phyloP scores from a whole-genome alignment of 768 basidiomycete genomes.

The Phylloporus rhodoxanthus region DNA sequence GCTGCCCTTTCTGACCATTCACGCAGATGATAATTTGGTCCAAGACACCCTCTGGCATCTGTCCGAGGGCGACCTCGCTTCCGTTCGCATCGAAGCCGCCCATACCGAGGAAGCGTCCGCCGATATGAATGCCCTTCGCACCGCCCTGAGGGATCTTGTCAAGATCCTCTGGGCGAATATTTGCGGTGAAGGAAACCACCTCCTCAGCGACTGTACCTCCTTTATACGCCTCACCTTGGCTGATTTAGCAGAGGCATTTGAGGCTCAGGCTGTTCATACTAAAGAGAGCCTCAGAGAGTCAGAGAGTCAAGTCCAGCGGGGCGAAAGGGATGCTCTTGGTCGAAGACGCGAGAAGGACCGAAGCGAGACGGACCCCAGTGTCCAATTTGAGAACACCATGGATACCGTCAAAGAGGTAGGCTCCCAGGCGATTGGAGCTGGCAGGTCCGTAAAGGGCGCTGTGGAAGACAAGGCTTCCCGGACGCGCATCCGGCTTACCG shows the following conservation, averaged over 20 bases:
- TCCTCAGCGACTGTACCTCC: slow-evolving; percentile 60
- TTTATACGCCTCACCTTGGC: slow-evolving; percentile 60
- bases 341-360: slow-evolving; percentile 38
- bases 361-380: slow-evolving; percentile 44
- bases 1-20: background rate
- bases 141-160: slow-evolving; percentile 46
- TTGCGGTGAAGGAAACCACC: slow-evolving; percentile 45
- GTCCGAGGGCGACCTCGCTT: slow-evolving; percentile 45
- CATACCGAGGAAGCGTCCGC: slow-evolving; percentile 41
- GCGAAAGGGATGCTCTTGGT: slow-evolving; percentile 54
- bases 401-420: slow-evolving; percentile 57
- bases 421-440: slow-evolving; percentile 48
- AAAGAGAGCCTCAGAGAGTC: slow-evolving; percentile 50
- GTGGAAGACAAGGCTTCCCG: slow-evolving; percentile 42
- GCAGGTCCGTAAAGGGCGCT: slow-evolving; percentile 39
- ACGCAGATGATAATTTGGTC: slow-evolving; percentile 54
- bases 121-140: slow-evolving; percentile 47
- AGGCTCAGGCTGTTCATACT: slow-evolving; percentile 43
- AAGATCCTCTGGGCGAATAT: slow-evolving; percentile 49
- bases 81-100: slow-evolving; percentile 32
- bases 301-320: slow-evolving; percentile 55
- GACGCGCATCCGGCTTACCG: slow-evolving; percentile 39
- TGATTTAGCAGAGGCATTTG: slow-evolving; percentile 57
- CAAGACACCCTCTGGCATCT: slow-evolving; percentile 67
- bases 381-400: slow-evolving; percentile 61